phyloP scores from a whole-genome alignment of 495 filamentous ascomycete species.

The Penicillium cosmopolitanum region DNA sequence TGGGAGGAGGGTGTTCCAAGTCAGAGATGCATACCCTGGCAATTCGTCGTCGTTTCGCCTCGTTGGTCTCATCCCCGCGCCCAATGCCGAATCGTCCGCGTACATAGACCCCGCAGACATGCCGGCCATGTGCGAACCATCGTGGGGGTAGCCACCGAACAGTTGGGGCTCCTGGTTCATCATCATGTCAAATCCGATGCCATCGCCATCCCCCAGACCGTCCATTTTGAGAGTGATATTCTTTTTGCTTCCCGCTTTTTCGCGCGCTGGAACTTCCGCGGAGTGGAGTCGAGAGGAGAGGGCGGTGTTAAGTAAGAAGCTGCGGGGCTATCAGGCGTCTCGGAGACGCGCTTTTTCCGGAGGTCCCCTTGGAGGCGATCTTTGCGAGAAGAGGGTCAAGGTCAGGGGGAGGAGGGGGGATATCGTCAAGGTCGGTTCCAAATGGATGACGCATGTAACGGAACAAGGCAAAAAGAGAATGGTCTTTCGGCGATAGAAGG shows the following conservation, averaged over 20 bases:
- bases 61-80: slow-evolving; percentile 63
- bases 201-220: slow-evolving; percentile 45
- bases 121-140: slow-evolving; percentile 63
- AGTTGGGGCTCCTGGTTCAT: slow-evolving; percentile 71
- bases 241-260: slow-evolving; percentile 5
- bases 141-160: slow-evolving; percentile 64
- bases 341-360: slow-evolving; percentile 16
- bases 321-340: slow-evolving; percentile 26
- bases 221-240: slow-evolving; percentile 38
- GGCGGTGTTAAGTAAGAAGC: slow-evolving; percentile 24
- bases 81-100: slow-evolving; percentile 53
- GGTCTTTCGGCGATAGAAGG: not conserved
- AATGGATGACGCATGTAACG: slow-evolving; percentile 27
- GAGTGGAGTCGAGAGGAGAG: slow-evolving; percentile 24
- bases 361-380: slow-evolving; percentile 8
- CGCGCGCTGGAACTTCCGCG: slow-evolving; percentile 24
- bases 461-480: slow-evolving; percentile 2
- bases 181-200: slow-evolving; percentile 48
- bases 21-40: slow-evolving; percentile 65
- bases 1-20: not conserved
- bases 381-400: slow-evolving; percentile 10
- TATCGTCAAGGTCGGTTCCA: not conserved
- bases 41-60: slow-evolving; percentile 91
- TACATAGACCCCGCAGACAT: slow-evolving; percentile 65
- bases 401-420: slow-evolving; percentile 7